Percentiles rank a stretch among this genome's conserved stretches.
Conservation (phyloP, 1,284 basidiomycete genomes). For the Ganoderma sp. region DNA sequence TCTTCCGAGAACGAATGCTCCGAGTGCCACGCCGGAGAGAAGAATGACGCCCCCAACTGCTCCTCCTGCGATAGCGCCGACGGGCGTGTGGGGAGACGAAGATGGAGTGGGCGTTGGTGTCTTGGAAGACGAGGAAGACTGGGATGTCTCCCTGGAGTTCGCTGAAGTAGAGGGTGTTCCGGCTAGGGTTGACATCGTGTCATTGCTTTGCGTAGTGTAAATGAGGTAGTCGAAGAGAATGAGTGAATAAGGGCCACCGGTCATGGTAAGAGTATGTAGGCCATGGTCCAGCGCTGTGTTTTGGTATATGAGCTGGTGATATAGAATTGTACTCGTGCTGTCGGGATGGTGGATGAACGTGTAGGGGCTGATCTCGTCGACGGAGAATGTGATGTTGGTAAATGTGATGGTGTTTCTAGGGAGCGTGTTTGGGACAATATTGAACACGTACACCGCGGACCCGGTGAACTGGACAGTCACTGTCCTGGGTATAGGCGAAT, state of each 20-base stretch:
- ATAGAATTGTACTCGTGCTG: background rate
- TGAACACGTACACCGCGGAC: background rate
- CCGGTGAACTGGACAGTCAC: background rate
- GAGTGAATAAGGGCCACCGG: slow-evolving; percentile 7
- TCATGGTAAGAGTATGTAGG: slow-evolving; percentile 28
- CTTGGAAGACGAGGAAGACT: too few relatives aligned
- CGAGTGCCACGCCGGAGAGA: background rate
- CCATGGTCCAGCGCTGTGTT: slow-evolving; percentile 29
- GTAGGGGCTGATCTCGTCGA: background rate
- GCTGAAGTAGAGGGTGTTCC: background rate
- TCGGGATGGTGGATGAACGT: background rate
- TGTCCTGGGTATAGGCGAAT: background rate
- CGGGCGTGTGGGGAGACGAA: background rate
- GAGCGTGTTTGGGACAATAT: background rate
- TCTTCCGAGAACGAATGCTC: background rate
- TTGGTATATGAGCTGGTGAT: slow-evolving; percentile 25
- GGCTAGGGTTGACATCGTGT: background rate
- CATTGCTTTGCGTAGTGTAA: slow-evolving; percentile 17
- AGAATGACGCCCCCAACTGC: background rate
- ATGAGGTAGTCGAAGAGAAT: slow-evolving; percentile 32
- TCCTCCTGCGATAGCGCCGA: background rate
- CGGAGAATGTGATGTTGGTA: background rate
- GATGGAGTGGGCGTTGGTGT: background rate
- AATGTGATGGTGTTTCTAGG: background rate
- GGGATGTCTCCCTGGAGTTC: too few relatives aligned